phyloP scores from a whole-genome alignment of 2,329 filamentous ascomycete species.

The Dichotomopilus funicola region DNA sequence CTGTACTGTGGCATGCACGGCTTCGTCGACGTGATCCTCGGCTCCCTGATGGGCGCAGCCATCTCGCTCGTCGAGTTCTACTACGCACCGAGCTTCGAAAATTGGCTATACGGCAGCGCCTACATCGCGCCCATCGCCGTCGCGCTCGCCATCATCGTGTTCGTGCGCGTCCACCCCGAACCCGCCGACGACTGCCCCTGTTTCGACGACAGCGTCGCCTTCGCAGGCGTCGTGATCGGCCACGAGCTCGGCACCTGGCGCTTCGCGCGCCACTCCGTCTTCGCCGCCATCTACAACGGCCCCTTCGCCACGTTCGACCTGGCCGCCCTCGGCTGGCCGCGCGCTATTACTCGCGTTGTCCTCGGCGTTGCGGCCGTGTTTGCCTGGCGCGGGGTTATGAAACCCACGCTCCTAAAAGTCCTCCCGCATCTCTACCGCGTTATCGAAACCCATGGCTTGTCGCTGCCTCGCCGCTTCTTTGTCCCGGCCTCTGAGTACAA shows the following conservation, averaged over 20 bases:
- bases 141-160: constrained; percentile 59
- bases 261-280: constrained; percentile 50
- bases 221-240: constrained; percentile 84
- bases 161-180: constrained; percentile 88
- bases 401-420: constrained; percentile 68
- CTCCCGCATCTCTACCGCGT: constrained; percentile 84
- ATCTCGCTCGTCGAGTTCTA: constrained; percentile 55
- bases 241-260: constrained; percentile 80
- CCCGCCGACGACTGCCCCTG: constrained; percentile 95
- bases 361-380: constrained; percentile 81
- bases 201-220: constrained; percentile 92
- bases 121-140: constrained; percentile 60
- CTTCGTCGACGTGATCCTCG: constrained; percentile 82
- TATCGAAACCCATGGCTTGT: constrained; percentile 71
- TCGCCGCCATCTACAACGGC: constrained; percentile 40
- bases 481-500: constrained; percentile 85
- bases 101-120: constrained; percentile 59
- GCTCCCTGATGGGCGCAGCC: constrained; percentile 66
- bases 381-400: constrained; percentile 83
- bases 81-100: constrained; percentile 57
- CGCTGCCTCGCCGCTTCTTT: constrained; percentile 84
- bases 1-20: constrained; percentile 99
- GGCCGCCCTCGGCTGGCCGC: constrained; percentile 57
- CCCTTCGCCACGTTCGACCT: constrained; percentile 56
- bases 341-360: constrained; percentile 61